These are phyloP conservation scores for Nicotiana sylvestris DNA, from an alignment of 257 asterid species.

Conservation along the genomic window DNA sequence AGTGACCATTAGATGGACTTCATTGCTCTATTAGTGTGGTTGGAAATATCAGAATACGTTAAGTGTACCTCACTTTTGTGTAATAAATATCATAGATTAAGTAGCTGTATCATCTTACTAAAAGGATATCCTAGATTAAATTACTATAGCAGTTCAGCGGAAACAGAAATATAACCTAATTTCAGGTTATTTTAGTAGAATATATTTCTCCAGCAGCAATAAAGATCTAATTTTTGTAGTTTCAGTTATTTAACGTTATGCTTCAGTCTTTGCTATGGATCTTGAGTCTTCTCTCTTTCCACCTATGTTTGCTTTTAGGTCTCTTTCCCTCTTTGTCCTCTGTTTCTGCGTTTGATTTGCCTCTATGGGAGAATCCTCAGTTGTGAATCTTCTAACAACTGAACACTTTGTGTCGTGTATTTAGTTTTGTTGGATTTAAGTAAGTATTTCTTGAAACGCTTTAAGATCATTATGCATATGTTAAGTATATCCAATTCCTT, in stretches of 20 bases:
- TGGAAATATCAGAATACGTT: not conserved
- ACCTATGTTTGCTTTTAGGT: not conserved
- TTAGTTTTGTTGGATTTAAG: not conserved
- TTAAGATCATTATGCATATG: not conserved
- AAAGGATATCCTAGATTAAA: not conserved
- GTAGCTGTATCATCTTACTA: not conserved
- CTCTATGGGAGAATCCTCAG: not conserved
- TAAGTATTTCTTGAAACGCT: not conserved
- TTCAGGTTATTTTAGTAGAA: not conserved
- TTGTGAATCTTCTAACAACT: not conserved
- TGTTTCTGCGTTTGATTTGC: constrained; percentile 1
- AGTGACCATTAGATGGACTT: not conserved
- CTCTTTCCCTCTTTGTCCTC: not conserved
- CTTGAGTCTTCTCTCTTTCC: not conserved
- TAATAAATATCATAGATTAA: not conserved
- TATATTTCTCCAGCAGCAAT: not conserved
- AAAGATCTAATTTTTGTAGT: not conserved
- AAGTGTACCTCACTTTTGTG: not conserved
- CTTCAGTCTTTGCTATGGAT: not conserved
- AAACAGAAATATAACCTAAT: not conserved
- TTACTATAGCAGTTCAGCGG: not conserved
- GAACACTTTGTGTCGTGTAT: not conserved
- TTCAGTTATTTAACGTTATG: not conserved
- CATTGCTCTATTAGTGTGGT: not conserved
- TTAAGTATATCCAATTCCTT: constrained; percentile 1